Conservation (phyloP, 352 stramenopile genomes). For the Phytophthora uliginosa region DNA sequence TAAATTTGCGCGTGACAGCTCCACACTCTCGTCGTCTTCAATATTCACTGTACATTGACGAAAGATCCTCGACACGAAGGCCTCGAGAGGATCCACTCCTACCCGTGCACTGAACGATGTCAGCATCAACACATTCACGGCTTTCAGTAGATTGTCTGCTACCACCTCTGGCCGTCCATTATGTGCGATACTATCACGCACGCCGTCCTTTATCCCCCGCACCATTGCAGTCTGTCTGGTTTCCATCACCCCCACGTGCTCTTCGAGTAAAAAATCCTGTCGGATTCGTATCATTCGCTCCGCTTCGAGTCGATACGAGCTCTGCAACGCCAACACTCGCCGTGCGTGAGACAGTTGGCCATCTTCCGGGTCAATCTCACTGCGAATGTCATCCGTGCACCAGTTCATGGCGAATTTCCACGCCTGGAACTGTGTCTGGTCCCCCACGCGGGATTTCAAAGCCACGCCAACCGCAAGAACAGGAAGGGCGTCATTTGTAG, state of each 20-base stretch:
- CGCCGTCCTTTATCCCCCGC: neutral
- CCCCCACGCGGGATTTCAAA: conserved; percentile 2
- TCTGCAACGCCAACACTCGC: conserved; percentile 13
- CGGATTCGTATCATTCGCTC: conserved; percentile 16
- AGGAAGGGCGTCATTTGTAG: neutral
- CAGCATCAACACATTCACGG: conserved; percentile 13
- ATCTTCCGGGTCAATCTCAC: neutral
- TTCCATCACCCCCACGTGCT: neutral
- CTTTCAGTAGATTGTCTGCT: conserved; percentile 13
- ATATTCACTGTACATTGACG: neutral
- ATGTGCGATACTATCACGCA: conserved; percentile 22
- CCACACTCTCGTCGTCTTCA: neutral
- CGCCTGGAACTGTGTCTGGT: conserved; percentile 16
- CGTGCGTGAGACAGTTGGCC: conserved; percentile 9
- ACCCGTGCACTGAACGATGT: neutral
- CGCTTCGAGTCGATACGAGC: conserved; percentile 25
- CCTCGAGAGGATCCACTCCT: neutral
- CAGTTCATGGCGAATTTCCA: conserved; percentile 30
- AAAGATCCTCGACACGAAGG: neutral
- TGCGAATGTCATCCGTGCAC: neutral
- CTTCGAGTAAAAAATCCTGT: conserved; percentile 3
- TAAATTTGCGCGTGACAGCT: neutral
- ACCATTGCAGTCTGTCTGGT: neutral
- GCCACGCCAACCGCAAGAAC: conserved; percentile 13
- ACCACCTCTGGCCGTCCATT: neutral